Conservation (phyloP, 169 alveolate species). For the Hepatocystis sp. region DNA sequence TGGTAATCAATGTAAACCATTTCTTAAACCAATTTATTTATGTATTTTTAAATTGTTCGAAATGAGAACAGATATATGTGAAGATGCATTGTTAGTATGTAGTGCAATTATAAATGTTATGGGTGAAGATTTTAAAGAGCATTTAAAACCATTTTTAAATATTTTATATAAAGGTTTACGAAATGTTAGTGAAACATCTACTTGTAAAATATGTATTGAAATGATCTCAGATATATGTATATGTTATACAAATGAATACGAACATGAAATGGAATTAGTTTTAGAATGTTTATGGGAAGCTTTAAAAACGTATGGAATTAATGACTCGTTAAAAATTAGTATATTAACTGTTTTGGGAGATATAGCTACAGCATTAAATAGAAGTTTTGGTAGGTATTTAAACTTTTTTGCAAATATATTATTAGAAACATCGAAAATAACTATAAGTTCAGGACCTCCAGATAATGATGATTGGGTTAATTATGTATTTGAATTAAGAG, state of each 20-base stretch:
- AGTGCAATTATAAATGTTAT: conserved; percentile 87
- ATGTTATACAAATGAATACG: conserved; percentile 81
- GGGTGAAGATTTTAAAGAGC: conserved; percentile 75
- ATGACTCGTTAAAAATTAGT: conserved; percentile 89
- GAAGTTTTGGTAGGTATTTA: conserved; percentile 84
- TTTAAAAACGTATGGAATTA: conserved; percentile 85
- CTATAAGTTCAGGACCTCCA: conserved; percentile 90
- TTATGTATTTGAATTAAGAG: conserved; percentile 92
- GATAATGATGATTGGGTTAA: conserved; percentile 93
- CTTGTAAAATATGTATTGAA: conserved; percentile 85
- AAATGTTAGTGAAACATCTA: conserved; percentile 75
- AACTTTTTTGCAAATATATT: conserved; percentile 86
- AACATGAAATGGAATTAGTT: conserved; percentile 78
- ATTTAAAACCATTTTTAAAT: conserved; percentile 71
- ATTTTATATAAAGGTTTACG: conserved; percentile 76
- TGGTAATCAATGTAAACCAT: conserved; percentile 76
- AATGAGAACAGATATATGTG: conserved; percentile 76
- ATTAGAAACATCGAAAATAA: conserved; percentile 90
- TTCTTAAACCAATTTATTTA: conserved; percentile 77
- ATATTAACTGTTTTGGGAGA: conserved; percentile 92
- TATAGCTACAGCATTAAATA: conserved; percentile 91
- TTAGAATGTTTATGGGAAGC: conserved; percentile 77
- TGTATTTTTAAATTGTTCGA: conserved; percentile 72
- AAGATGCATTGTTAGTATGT: conserved; percentile 89
- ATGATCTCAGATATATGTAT: conserved; percentile 89